Evolutionary conservation across 192 early-diverging fungal genomes (phyloP).

Genomic region (Backusella mclennaniae): DNA sequence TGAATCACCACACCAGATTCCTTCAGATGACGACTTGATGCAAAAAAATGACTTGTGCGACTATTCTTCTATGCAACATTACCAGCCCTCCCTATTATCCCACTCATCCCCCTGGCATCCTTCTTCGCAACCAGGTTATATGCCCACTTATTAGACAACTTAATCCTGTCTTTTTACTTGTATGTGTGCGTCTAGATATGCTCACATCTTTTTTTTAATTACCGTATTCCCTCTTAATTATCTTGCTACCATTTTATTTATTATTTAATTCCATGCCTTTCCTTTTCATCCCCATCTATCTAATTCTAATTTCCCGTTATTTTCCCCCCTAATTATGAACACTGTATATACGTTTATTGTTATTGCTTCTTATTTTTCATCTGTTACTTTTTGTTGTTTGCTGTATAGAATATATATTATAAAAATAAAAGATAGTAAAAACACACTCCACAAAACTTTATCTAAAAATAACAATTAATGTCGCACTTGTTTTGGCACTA

Average conservation of each 20-base stretch:
- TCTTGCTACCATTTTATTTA: background rate
- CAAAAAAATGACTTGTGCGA: background rate
- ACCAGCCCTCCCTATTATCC: constrained; percentile 1
- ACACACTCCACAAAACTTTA: background rate
- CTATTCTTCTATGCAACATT: constrained; percentile 3
- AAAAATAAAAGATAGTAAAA: background rate
- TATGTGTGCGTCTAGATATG: background rate
- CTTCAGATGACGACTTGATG: constrained; percentile 5
- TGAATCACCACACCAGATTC: background rate
- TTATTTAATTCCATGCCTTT: background rate
- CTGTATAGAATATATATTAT: background rate
- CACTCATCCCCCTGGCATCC: constrained; percentile 6
- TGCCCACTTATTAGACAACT: background rate
- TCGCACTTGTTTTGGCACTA: background rate
- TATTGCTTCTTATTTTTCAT: background rate
- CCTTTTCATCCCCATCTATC: background rate
- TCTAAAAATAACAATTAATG: constrained; percentile 6
- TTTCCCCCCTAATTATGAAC: background rate
- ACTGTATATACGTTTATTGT: background rate
- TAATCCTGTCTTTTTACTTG: background rate
- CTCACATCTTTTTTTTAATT: background rate
- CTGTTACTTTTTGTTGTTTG: background rate
- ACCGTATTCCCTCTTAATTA: background rate
- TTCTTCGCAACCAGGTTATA: background rate
- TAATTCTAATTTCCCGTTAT: background rate